phyloP scores from a whole-genome alignment of 2,329 filamentous ascomycete species.

The Penicillium hesseltinei region DNA sequence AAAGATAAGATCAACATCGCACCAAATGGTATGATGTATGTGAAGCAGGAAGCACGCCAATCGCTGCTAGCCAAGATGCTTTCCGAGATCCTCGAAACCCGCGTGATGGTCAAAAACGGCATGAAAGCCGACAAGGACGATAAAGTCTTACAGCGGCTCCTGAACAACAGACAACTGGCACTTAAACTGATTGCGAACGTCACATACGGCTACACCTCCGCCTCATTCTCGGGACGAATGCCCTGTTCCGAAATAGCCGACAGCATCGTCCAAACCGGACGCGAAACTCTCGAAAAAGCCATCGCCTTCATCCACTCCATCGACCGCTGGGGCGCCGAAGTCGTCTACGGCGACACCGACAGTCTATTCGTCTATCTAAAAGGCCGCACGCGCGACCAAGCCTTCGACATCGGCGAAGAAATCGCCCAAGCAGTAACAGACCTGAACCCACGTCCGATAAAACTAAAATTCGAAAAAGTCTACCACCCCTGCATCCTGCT shows the following conservation, averaged over 20 bases:
- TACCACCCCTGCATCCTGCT: constrained; percentile 93
- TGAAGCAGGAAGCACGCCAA: constrained; percentile 78
- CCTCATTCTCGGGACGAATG: constrained; percentile 95
- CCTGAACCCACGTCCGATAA: constrained; percentile 86
- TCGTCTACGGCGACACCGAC: constrained; percentile 97
- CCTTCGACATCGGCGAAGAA: constrained; percentile 88
- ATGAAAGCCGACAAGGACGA: constrained; percentile 95
- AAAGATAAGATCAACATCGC: constrained; percentile 86
- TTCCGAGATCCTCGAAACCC: constrained; percentile 88
- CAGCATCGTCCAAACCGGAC: constrained; percentile 93
- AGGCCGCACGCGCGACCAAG: constrained; percentile 80
- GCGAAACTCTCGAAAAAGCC: constrained; percentile 90
- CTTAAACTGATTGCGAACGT: constrained; percentile 98
- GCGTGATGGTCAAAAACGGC: constrained; percentile 95
- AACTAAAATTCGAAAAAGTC: constrained; percentile 98
- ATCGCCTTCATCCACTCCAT: constrained; percentile 90
- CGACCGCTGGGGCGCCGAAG: constrained; percentile 85
- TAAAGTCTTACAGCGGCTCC: constrained; percentile 74
- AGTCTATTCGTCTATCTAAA: constrained; percentile 89
- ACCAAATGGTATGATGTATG: constrained; percentile 96
- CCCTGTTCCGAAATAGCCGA: constrained; percentile 97
- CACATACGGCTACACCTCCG: constrained; percentile 96
- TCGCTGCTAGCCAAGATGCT: constrained; percentile 95
- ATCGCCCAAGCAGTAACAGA: constrained; percentile 85
- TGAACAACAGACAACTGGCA: constrained; percentile 91